phyloP scores from a whole-genome alignment of 2,329 filamentous ascomycete species.

The Lachnellula suecica region DNA sequence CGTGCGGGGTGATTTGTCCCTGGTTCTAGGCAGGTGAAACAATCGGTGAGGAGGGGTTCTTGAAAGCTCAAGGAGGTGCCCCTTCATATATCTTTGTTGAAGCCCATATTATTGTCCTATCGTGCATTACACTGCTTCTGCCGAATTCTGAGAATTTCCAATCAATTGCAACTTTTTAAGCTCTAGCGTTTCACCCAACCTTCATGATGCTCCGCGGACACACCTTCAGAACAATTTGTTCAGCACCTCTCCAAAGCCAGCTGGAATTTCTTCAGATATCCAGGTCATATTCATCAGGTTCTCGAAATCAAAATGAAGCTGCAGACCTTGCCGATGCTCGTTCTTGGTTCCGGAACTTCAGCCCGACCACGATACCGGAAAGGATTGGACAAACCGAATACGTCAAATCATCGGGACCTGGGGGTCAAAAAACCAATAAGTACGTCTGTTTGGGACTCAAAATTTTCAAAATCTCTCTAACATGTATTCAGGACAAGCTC shows the following conservation, averaged over 20 bases:
- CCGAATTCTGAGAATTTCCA: not conserved
- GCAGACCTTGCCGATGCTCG: constrained; percentile 28
- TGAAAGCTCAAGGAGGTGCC: constrained; percentile 6
- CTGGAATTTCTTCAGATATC: constrained; percentile 7
- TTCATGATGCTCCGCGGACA: constrained; percentile 7
- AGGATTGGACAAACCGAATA: constrained; percentile 29
- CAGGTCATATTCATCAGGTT: constrained; percentile 21
- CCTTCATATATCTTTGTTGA: not conserved
- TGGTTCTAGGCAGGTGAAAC: not conserved
- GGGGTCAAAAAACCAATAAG: constrained; percentile 37
- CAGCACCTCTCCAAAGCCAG: constrained; percentile 4
- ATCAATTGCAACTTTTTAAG: not conserved
- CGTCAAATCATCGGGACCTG: constrained; percentile 28
- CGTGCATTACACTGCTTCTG: not conserved
- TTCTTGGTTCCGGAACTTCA: constrained; percentile 29
- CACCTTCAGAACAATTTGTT: constrained; percentile 9
- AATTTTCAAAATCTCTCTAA: constrained; percentile 1
- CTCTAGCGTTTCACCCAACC: not conserved
- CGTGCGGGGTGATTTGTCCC: not conserved
- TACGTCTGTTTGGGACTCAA: constrained; percentile 10
- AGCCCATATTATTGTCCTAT: not conserved
- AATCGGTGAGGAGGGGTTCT: not conserved
- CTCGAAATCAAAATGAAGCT: constrained; percentile 13
- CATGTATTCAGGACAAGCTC: constrained; percentile 28
- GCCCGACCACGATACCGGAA: constrained; percentile 21